phyloP scores from a whole-genome alignment of 140 eudicot species.

The Erigeron philadelphicus region DNA sequence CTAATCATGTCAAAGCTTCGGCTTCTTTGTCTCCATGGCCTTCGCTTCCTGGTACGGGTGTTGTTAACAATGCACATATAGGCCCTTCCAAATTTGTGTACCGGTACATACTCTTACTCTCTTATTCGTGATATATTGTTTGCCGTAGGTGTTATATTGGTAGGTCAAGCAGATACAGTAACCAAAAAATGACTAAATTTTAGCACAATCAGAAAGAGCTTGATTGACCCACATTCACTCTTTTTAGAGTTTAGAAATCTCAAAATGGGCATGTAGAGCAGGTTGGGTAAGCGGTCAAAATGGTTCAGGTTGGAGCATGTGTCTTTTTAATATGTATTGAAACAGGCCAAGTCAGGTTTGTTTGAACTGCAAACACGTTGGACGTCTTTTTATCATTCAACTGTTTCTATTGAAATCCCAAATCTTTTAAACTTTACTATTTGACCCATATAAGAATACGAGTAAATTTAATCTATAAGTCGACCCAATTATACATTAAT shows the following conservation, averaged over 20 bases:
- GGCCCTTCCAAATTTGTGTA: slow-evolving; percentile 74
- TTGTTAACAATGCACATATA: slow-evolving; percentile 38
- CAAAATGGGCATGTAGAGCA: not conserved
- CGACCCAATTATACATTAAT: not conserved
- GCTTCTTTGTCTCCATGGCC: slow-evolving; percentile 50
- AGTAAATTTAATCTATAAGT: not conserved
- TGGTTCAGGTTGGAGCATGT: not conserved
- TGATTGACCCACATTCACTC: too few species aligned
- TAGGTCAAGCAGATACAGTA: too few species aligned
- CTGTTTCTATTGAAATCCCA: not conserved
- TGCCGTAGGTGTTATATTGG: not conserved
- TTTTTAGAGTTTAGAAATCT: too few species aligned
- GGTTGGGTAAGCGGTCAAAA: not conserved
- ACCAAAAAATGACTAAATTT: too few species aligned
- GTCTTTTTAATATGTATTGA: too few species aligned
- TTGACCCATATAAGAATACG: not conserved
- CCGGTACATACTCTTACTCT: slow-evolving; percentile 37
- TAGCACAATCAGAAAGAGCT: too few species aligned
- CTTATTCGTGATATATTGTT: not conserved
- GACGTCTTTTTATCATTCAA: too few species aligned
- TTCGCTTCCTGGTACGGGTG: slow-evolving; percentile 49
- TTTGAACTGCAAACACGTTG: too few species aligned
- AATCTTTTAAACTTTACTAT: not conserved
- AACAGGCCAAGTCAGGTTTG: too few species aligned
- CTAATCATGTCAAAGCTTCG: slow-evolving; percentile 42